Conservation (phyloP, 2,329 filamentous ascomycete species). For the Exophiala dermatitidis region DNA sequence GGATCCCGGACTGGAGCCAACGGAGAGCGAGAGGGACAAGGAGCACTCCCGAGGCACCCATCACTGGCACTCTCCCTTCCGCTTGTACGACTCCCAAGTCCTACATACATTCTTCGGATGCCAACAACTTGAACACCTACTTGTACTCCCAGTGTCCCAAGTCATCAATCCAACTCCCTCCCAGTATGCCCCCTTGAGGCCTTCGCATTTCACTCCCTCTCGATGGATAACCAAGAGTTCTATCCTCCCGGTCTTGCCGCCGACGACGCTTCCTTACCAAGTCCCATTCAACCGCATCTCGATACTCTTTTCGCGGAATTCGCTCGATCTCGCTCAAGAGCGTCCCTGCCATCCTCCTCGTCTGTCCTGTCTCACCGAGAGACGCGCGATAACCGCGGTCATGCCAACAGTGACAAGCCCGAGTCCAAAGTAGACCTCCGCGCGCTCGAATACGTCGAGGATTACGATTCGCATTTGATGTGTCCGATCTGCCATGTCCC, state of each 20-base stretch:
- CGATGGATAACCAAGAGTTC: slow-evolving; percentile 10
- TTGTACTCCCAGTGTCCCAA: no score
- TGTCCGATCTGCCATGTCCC: slow-evolving; percentile 59
- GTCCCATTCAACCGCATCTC: slow-evolving; percentile 21
- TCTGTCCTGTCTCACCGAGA: slow-evolving; percentile 12
- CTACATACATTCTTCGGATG: no score
- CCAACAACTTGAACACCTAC: no score
- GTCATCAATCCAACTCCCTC: no score
- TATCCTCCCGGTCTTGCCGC: not conserved
- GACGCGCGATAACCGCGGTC: not conserved
- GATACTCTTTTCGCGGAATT: slow-evolving; percentile 26
- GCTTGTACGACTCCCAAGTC: no score
- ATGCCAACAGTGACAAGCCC: not conserved
- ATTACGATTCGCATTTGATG: slow-evolving; percentile 54
- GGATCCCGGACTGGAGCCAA: no score
- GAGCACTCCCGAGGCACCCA: no score
- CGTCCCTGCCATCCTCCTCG: slow-evolving; percentile 20
- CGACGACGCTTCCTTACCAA: slow-evolving; percentile 13
- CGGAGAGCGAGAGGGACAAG: no score
- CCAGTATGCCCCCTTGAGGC: not conserved
- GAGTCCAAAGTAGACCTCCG: slow-evolving; percentile 42
- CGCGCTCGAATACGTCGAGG: slow-evolving; percentile 50
- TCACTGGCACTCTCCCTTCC: no score
- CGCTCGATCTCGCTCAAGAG: slow-evolving; percentile 20
- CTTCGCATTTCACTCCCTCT: not conserved